A percentile compares a stretch with the other conserved stretches of the same genome.
phyloP scores from a whole-genome alignment of 148 eudicot species.

The Cornus florida region DNA sequence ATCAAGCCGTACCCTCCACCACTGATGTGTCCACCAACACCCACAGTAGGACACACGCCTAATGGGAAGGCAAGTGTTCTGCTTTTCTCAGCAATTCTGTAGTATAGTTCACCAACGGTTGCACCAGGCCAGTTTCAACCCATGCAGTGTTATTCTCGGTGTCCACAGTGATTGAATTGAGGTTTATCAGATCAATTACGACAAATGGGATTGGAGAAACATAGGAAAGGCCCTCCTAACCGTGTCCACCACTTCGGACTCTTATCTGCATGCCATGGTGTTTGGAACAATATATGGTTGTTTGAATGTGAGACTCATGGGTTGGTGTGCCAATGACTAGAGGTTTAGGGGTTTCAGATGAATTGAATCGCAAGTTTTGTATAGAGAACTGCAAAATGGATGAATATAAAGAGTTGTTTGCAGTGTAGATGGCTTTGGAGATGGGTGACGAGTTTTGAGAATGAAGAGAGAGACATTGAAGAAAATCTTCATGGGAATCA shows the following conservation, averaged over 20 bases:
- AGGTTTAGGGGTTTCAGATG: not conserved
- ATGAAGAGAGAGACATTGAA: not conserved
- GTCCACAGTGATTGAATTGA: not conserved
- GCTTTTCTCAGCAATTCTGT: not conserved
- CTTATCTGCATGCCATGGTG: not conserved
- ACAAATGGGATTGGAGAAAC: not conserved
- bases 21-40: not conserved
- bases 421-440: not conserved
- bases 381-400: not conserved
- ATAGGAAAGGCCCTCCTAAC: slow-evolving; percentile 13
- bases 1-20: slow-evolving; percentile 7
- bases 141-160: not conserved
- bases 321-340: not conserved
- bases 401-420: not conserved
- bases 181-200: not conserved
- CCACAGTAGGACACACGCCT: not conserved
- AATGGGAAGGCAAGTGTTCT: not conserved
- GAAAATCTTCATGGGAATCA: not conserved
- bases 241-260: slow-evolving; percentile 4
- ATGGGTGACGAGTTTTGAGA: not conserved
- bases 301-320: not conserved
- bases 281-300: not conserved
- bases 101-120: slow-evolving; percentile 2
- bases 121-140: slow-evolving; percentile 1
- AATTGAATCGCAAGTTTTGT: not conserved